phyloP scores from a whole-genome alignment of 2,329 filamentous ascomycete species.

The Neoscytalidium dimidiatum region DNA sequence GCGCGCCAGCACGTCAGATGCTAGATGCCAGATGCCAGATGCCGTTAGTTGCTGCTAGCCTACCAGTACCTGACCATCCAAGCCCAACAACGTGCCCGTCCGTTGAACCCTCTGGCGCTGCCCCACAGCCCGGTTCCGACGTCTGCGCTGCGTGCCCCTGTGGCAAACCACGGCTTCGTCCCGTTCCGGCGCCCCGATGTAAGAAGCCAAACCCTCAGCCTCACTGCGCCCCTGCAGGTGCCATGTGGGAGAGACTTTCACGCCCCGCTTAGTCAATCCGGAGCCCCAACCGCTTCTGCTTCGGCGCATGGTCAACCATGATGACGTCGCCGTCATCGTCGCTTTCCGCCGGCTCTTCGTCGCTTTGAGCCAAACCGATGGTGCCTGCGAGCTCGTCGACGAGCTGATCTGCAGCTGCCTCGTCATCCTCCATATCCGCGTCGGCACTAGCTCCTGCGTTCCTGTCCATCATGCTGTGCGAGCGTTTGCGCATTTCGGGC shows the following conservation, averaged over 20 bases:
- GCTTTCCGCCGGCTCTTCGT: conserved; percentile 13
- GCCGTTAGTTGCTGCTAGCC: not conserved
- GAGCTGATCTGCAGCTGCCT: conserved; percentile 13
- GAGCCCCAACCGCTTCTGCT: conserved; percentile 1
- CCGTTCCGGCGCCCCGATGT: conserved; percentile 1
- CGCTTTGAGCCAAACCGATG: not conserved
- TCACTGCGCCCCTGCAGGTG: conserved; percentile 3
- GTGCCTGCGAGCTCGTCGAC: conserved; percentile 13
- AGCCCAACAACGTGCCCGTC: not conserved
- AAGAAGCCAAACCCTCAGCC: not conserved
- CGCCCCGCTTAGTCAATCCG: not conserved
- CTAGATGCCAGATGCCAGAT: not conserved
- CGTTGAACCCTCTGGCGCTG: not conserved
- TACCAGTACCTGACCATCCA: not conserved
- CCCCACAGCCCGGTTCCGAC: not conserved
- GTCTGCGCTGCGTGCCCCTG: not conserved
- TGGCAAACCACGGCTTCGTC: conserved; percentile 13
- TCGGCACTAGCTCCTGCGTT: not conserved
- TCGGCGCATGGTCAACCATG: conserved; percentile 6
- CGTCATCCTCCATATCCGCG: conserved; percentile 3
- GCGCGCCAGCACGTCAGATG: not conserved
- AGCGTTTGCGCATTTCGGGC: not conserved
- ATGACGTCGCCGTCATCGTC: conserved; percentile 1
- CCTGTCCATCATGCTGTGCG: not conserved
- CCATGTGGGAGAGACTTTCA: not conserved